phyloP scores from a whole-genome alignment of 257 asterid species.

The Solanum appendiculatum region DNA sequence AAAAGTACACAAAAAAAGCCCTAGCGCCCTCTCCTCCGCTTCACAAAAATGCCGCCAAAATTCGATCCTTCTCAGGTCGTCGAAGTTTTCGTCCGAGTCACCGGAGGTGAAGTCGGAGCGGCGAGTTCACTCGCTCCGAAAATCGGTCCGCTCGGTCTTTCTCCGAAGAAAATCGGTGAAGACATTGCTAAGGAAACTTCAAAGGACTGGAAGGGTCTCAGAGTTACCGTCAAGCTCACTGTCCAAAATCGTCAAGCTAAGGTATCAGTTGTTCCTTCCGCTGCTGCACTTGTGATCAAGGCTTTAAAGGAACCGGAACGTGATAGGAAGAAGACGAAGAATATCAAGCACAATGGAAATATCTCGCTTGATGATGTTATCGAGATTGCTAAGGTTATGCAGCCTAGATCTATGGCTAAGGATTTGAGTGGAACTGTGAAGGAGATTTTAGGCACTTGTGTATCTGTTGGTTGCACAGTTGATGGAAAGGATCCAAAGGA shows the following conservation, averaged over 20 bases:
- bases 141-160: constrained; percentile 69
- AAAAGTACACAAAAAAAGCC: constrained; percentile 6
- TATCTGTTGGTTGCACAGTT: constrained; percentile 72
- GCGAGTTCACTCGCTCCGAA: constrained; percentile 71
- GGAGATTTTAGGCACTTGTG: constrained; percentile 76
- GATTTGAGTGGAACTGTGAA: constrained; percentile 53
- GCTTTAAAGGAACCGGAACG: constrained; percentile 72
- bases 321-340: constrained; percentile 59
- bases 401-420: constrained; percentile 61
- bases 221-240: constrained; percentile 56
- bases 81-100: constrained; percentile 65
- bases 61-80: constrained; percentile 67
- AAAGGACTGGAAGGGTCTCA: constrained; percentile 68
- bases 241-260: constrained; percentile 68
- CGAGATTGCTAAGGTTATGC: constrained; percentile 59
- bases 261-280: constrained; percentile 63
- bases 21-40: constrained; percentile 3
- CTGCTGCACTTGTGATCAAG: constrained; percentile 64
- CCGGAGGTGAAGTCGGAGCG: constrained; percentile 72
- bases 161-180: constrained; percentile 64
- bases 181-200: constrained; percentile 70
- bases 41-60: constrained; percentile 50
- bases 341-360: constrained; percentile 56
- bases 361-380: constrained; percentile 51
- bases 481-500: constrained; percentile 74